A percentile compares a stretch with the other conserved stretches of the same genome.
Evolutionary conservation across 805 yeast genomes (phyloP).

Genomic region (Spathaspora sp.): DNA sequence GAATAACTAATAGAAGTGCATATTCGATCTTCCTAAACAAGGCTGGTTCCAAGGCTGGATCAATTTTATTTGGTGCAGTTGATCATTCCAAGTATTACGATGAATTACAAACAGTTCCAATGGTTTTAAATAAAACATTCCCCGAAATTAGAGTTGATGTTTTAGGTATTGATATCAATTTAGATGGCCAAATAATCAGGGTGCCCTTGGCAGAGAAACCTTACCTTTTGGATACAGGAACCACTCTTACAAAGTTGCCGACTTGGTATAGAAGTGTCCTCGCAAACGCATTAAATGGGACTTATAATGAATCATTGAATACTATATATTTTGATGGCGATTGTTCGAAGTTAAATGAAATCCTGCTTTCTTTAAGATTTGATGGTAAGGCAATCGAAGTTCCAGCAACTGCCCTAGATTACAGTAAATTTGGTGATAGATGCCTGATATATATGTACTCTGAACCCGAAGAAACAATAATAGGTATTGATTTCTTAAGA

Average conservation of each 20-base stretch:
- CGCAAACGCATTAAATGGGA: not conserved
- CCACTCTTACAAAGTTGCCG: not conserved
- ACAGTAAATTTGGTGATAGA: not conserved
- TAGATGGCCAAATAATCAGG: not conserved
- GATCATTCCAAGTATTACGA: constrained; percentile 24
- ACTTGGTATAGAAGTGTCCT: not conserved
- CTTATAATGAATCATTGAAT: not conserved
- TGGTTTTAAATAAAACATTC: not conserved
- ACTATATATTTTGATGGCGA: not conserved
- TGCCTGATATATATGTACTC: not conserved
- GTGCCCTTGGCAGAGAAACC: not conserved
- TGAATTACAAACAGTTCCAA: constrained; percentile 11
- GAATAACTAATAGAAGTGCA: constrained; percentile 24
- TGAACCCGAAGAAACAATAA: constrained; percentile 14
- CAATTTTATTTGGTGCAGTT: constrained; percentile 24
- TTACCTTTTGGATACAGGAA: not conserved
- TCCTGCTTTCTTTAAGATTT: not conserved
- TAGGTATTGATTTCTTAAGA: constrained; percentile 65
- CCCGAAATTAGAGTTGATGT: not conserved
- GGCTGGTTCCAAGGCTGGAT: constrained; percentile 15
- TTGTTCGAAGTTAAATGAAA: not conserved
- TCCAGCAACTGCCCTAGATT: not conserved
- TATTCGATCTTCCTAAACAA: constrained; percentile 28
- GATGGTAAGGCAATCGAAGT: not conserved
- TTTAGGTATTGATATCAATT: not conserved